These are phyloP conservation scores for Barbarea vulgaris DNA, from an alignment of 345 rosid genomes.

Conservation along the genomic window DNA sequence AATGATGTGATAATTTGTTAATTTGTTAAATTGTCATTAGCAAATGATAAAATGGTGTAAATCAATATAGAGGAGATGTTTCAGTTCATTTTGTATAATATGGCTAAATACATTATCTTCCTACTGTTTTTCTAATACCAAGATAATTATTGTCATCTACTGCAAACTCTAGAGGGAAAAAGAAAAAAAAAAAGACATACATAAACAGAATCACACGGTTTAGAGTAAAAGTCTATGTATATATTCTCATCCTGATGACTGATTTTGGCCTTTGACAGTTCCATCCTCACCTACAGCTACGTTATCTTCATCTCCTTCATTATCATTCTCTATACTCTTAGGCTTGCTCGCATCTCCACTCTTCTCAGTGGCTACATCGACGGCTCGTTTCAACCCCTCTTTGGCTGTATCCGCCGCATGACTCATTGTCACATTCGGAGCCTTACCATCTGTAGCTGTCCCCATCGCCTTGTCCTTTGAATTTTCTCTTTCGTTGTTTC, in stretches of 20 bases:
- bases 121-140: neutral
- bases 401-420: constrained; percentile 23
- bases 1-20: neutral
- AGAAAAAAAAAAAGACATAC: neutral
- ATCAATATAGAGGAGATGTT: neutral
- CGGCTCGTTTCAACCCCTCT: constrained; percentile 31
- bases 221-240: neutral
- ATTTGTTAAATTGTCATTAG: neutral
- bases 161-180: neutral
- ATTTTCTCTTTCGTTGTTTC: constrained; percentile 11
- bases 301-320: neutral
- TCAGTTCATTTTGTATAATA: neutral
- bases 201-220: neutral
- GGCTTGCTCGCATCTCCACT: constrained; percentile 30
- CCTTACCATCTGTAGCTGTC: constrained; percentile 38
- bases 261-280: constrained; percentile 30
- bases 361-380: constrained; percentile 30
- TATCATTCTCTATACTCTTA: neutral
- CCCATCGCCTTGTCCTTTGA: constrained; percentile 34
- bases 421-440: constrained; percentile 38
- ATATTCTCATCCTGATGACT: constrained; percentile 32
- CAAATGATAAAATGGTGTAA: neutral
- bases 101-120: neutral
- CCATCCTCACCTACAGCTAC: constrained; percentile 32
- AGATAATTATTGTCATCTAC: neutral